Evolutionary conservation across 352 stramenopile genomes (phyloP).

Genomic region (Pythium coloratum): DNA sequence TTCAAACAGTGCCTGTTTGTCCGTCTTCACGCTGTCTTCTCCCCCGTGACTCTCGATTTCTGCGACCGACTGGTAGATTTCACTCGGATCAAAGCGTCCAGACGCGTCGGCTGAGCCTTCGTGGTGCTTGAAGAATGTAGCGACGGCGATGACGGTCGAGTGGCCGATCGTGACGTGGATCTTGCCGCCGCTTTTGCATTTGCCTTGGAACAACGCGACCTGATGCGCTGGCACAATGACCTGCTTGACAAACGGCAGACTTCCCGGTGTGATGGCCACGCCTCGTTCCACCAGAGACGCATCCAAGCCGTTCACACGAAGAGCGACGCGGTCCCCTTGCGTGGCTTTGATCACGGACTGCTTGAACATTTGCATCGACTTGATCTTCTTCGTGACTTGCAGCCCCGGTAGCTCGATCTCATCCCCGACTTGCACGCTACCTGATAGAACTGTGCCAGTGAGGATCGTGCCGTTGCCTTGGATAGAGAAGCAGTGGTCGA

Average conservation of each 20-base stretch:
- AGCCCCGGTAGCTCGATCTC: conserved; percentile 92
- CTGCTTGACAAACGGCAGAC: conserved; percentile 48
- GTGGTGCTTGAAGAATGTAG: conserved; percentile 58
- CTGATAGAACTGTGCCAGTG: conserved; percentile 93
- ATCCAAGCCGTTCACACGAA: conserved; percentile 90
- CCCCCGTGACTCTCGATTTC: conserved; percentile 28
- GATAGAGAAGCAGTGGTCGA: conserved; percentile 99
- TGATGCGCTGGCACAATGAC: conserved; percentile 54
- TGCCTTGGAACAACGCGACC: conserved; percentile 57
- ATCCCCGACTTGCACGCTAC: conserved; percentile 87
- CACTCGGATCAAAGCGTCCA: conserved; percentile 35
- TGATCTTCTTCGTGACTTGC: conserved; percentile 92
- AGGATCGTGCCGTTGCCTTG: conserved; percentile 97
- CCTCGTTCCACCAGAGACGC: conserved; percentile 59
- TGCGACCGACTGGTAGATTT: conserved; percentile 50
- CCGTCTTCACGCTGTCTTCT: conserved; percentile 2
- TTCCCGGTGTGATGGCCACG: conserved; percentile 54
- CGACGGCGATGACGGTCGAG: conserved; percentile 64
- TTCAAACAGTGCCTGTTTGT: background rate
- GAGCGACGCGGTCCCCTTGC: conserved; percentile 95
- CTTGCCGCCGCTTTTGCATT: conserved; percentile 64
- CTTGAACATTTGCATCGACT: conserved; percentile 98
- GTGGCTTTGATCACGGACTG: conserved; percentile 68
- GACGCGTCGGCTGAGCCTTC: background rate
- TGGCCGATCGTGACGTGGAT: conserved; percentile 77